These are phyloP conservation scores for Hypholoma fasciculare DNA, from an alignment of 768 basidiomycete genomes.

Conservation along the genomic window DNA sequence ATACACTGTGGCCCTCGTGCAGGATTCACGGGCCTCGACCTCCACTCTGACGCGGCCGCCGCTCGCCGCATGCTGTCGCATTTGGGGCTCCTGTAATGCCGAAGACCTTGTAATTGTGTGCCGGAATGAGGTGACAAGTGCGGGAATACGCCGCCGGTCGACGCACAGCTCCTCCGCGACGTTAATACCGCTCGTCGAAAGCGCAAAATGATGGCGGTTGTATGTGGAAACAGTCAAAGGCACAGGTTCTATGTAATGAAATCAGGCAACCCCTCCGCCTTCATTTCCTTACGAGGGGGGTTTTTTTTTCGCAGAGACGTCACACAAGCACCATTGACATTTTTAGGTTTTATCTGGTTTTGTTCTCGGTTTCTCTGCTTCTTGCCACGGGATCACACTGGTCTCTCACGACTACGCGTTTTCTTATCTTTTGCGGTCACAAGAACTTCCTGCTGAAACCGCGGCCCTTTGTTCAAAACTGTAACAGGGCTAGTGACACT, in stretches of 20 bases:
- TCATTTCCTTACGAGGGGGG: not conserved
- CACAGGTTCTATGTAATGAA: not conserved
- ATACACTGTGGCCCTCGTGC: constrained; percentile 11
- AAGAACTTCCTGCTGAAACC: not conserved
- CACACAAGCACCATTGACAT: not conserved
- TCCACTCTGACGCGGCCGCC: not conserved
- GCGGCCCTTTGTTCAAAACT: not conserved
- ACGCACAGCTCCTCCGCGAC: not conserved
- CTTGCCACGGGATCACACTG: constrained; percentile 1
- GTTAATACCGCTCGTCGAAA: not conserved
- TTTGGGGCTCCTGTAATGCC: constrained; percentile 2
- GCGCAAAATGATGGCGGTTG: constrained; percentile 3
- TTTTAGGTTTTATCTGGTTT: constrained; percentile 1
- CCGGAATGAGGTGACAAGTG: not conserved
- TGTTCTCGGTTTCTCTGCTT: constrained; percentile 4
- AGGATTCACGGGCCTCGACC: not conserved
- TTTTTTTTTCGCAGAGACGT: not conserved
- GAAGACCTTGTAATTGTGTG: not conserved
- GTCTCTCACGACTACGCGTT: not conserved
- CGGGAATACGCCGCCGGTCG: not conserved
- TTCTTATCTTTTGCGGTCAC: constrained; percentile 1
- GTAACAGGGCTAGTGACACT: not conserved
- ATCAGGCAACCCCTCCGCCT: not conserved
- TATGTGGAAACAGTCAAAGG: not conserved
- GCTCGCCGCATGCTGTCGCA: not conserved